A percentile compares a stretch with the other conserved stretches of the same genome.
phyloP scores from a whole-genome alignment of 129 eudicot species.

The Lactuca sativa region DNA sequence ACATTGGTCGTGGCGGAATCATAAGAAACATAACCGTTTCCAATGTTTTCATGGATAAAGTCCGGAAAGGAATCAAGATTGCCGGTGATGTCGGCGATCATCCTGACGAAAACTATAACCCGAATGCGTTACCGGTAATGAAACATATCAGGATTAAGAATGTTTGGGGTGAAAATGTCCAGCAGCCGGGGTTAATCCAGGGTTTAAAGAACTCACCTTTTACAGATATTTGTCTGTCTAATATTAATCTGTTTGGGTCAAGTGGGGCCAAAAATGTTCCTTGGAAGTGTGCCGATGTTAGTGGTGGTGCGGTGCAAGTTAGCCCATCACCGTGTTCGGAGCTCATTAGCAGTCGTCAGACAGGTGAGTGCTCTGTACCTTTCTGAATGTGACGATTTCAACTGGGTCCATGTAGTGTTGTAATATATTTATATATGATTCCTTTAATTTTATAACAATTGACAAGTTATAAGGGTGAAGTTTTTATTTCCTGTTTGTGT shows the following conservation, averaged over 20 bases:
- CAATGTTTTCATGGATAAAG: conserved; percentile 71
- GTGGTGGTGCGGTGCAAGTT: conserved; percentile 68
- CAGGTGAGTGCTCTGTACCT: conserved; percentile 49
- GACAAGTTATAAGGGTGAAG: neutral
- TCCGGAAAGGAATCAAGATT: conserved; percentile 76
- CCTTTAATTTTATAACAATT: conserved; percentile 2
- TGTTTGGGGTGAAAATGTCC: conserved; percentile 61
- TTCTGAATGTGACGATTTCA: conserved; percentile 28
- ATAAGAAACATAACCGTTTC: conserved; percentile 76
- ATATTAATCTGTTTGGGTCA: conserved; percentile 50
- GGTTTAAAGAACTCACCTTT: conserved; percentile 72
- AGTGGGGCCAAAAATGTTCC: conserved; percentile 35
- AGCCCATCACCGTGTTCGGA: conserved; percentile 82
- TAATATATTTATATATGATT: conserved; percentile 20
- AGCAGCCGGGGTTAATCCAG: conserved; percentile 68
- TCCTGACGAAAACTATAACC: conserved; percentile 66
- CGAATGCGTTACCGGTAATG: conserved; percentile 61
- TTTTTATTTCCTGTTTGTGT: neutral
- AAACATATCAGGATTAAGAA: conserved; percentile 47
- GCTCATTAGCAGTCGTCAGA: conserved; percentile 42
- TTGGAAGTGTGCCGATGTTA: conserved; percentile 83
- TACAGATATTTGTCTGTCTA: conserved; percentile 65
- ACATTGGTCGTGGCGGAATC: conserved; percentile 80
- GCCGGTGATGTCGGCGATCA: conserved; percentile 89
- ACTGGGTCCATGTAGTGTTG: neutral